Evolutionary conservation across 2,329 filamentous ascomycete species (phyloP).

Genomic region (Sclerotinia sclerotiorum): DNA sequence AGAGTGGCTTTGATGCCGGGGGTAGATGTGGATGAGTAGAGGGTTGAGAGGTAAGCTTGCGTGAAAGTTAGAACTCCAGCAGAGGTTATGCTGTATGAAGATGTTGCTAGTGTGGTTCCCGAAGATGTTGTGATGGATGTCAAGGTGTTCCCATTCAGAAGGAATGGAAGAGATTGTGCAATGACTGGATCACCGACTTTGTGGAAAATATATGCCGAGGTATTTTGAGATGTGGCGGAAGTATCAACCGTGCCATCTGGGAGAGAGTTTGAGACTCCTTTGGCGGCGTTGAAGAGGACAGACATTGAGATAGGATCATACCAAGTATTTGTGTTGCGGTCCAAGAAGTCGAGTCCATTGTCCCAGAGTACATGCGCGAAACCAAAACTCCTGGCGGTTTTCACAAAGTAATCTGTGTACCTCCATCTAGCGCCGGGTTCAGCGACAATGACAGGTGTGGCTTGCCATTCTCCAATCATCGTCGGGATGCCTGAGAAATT

Average conservation of each 20-base stretch:
- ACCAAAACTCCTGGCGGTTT: slow-evolving; percentile 50
- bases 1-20: slow-evolving; percentile 52
- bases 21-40: slow-evolving; percentile 45
- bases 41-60: slow-evolving; percentile 47
- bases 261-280: slow-evolving; percentile 50
- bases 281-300: slow-evolving; percentile 49
- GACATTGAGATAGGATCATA: slow-evolving; percentile 50
- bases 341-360: slow-evolving; percentile 56
- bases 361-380: slow-evolving; percentile 58
- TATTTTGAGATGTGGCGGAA: slow-evolving; percentile 47
- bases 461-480: slow-evolving; percentile 58
- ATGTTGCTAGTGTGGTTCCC: slow-evolving; percentile 42
- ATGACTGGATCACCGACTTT: slow-evolving; percentile 47
- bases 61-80: slow-evolving; percentile 49
- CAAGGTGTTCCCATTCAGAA: slow-evolving; percentile 56
- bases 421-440: slow-evolving; percentile 58
- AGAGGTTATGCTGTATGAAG: slow-evolving; percentile 51
- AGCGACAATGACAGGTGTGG: slow-evolving; percentile 47
- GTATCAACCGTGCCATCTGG: slow-evolving; percentile 53
- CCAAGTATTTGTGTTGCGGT: slow-evolving; percentile 51
- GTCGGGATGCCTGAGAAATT: slow-evolving; percentile 58
- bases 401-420: slow-evolving; percentile 55
- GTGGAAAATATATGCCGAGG: slow-evolving; percentile 57
- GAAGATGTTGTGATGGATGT: slow-evolving; percentile 43
- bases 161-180: slow-evolving; percentile 49